Percentiles rank a stretch among this genome's conserved stretches.
These are phyloP conservation scores for Bullera alba DNA, from an alignment of 768 basidiomycete species.

Conservation along the genomic window DNA sequence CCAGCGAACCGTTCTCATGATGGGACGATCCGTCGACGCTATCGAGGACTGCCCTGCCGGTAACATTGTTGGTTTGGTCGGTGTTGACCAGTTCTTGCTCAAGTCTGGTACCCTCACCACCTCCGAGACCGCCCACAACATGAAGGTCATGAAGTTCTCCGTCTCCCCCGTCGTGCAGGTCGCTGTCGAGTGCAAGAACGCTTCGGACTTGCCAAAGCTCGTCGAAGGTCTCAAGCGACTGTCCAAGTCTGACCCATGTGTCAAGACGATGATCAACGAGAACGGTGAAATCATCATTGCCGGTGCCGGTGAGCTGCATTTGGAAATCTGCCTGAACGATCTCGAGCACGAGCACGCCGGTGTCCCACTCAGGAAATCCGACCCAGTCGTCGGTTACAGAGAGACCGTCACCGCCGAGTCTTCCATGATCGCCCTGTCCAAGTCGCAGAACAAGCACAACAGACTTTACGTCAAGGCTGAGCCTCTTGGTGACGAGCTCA, in stretches of 20 bases:
- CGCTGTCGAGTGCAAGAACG: constrained; percentile 99
- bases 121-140: constrained; percentile 98
- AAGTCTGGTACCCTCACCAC: constrained; percentile 98
- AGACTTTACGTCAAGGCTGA: constrained; percentile 88
- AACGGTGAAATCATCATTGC: constrained; percentile 98
- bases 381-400: constrained; percentile 88
- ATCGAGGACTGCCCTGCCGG: constrained; percentile 99
- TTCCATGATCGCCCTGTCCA: constrained; percentile 89
- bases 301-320: constrained; percentile 96
- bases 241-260: constrained; percentile 99
- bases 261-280: constrained; percentile 86
- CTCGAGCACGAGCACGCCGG: constrained; percentile 99
- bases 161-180: constrained; percentile 98
- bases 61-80: constrained; percentile 98
- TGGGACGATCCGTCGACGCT: constrained; percentile 97
- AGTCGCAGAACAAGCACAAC: constrained; percentile 99
- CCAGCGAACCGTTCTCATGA: constrained; percentile 99
- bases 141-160: constrained; percentile 99
- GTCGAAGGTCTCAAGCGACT: constrained; percentile 99
- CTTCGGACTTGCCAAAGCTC: constrained; percentile 95
- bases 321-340: constrained; percentile 99
- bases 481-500: constrained; percentile 90
- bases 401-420: constrained; percentile 97
- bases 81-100: constrained; percentile 99
- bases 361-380: constrained; percentile 96